A percentile compares a stretch with the other conserved stretches of the same genome.
phyloP scores from a whole-genome alignment of 1,139 yeast species.

The Hansenula lynferdii region DNA sequence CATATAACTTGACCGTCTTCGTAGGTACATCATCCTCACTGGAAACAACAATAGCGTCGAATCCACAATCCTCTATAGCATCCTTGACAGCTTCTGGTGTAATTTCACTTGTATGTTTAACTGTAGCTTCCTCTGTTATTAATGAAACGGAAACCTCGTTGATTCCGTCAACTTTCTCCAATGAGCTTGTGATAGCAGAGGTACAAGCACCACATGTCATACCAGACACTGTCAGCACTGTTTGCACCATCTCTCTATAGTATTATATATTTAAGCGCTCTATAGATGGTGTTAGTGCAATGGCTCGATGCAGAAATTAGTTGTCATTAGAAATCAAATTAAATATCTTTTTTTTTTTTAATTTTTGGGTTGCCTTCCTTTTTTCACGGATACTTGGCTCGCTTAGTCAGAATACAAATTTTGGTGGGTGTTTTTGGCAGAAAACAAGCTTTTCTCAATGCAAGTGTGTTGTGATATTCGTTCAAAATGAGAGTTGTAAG shows the following conservation, averaged over 20 bases:
- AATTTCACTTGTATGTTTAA: constrained; percentile 34
- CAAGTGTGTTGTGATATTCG: too few species aligned
- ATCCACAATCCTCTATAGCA: constrained; percentile 71
- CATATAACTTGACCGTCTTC: constrained; percentile 1
- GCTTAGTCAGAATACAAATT: too few species aligned
- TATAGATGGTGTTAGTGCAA: too few species aligned
- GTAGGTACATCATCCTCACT: constrained; percentile 10
- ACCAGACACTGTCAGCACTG: constrained; percentile 42
- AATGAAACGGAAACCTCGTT: constrained; percentile 54
- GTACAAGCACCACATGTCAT: constrained; percentile 92
- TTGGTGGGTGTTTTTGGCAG: too few species aligned
- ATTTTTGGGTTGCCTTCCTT: too few species aligned
- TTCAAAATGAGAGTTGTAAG: too few species aligned
- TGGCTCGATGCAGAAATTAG: too few species aligned
- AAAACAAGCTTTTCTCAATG: too few species aligned
- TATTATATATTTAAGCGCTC: too few species aligned
- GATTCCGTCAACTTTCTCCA: constrained; percentile 48
- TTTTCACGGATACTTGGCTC: too few species aligned
- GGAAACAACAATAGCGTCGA: constrained; percentile 42
- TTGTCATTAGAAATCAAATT: too few species aligned
- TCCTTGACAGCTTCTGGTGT: constrained; percentile 35
- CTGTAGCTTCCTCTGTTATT: constrained; percentile 66
- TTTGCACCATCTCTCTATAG: constrained; percentile 5
- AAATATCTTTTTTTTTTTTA: too few species aligned
- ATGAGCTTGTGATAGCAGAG: constrained; percentile 52